Conservation (phyloP, 2,329 filamentous ascomycete genomes). For the Hypomyces perniciosus region DNA sequence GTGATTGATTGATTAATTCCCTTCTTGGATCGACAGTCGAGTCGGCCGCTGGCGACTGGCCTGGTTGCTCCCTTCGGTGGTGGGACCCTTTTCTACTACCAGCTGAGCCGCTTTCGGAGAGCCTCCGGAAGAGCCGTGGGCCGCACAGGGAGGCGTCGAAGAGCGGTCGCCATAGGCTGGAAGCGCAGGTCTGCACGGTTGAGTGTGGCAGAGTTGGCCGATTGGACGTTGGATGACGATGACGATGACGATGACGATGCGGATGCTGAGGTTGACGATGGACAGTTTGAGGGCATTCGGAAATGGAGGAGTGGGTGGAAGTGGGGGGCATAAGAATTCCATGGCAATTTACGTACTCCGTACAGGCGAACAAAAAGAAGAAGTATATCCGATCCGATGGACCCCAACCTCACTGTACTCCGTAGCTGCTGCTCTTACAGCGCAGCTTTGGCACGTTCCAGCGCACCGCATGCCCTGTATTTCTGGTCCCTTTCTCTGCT, state of each 20-base stretch:
- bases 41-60: neutral
- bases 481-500: too few species aligned
- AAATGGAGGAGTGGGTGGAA: neutral
- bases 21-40: too few species aligned
- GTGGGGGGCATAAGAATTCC: slow-evolving; percentile 2
- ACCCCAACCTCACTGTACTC: too few species aligned
- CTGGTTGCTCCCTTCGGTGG: neutral
- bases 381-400: too few species aligned
- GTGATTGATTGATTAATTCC: neutral
- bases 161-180: slow-evolving; percentile 1
- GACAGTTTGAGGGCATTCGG: too few species aligned
- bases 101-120: slow-evolving; percentile 11
- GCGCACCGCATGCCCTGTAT: too few species aligned
- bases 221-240: too few species aligned
- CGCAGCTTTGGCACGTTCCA: too few species aligned
- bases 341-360: neutral
- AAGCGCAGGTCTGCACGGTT: neutral
- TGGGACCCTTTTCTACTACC: neutral
- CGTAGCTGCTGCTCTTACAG: too few species aligned
- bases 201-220: too few species aligned
- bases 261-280: too few species aligned
- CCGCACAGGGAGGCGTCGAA: neutral
- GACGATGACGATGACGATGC: too few species aligned
- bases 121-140: slow-evolving; percentile 7
- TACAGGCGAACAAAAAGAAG: neutral